Conservation (phyloP, 352 stramenopile species). For the Globisporangium splendens region DNA sequence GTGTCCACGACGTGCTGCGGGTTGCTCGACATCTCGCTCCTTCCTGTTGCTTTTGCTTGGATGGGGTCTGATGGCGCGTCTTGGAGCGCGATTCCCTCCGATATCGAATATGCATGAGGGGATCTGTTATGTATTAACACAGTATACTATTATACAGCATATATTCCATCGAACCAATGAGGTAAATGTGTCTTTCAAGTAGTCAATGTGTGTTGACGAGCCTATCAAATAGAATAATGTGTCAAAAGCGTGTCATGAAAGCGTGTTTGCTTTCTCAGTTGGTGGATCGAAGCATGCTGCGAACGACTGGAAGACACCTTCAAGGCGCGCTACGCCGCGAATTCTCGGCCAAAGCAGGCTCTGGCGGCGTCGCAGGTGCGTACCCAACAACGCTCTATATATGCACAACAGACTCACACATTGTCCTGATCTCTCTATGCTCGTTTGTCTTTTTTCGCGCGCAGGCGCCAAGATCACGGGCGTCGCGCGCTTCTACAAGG, state of each 20-base stretch:
- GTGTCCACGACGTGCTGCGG: slow-evolving; percentile 87
- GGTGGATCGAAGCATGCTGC: slow-evolving; percentile 20
- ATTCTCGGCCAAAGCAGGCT: slow-evolving; percentile 47
- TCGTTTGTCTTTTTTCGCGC: background rate
- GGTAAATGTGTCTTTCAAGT: no score
- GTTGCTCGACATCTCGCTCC: slow-evolving; percentile 61
- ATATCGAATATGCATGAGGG: background rate
- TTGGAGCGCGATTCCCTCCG: background rate
- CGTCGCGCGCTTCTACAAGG: slow-evolving; percentile 77
- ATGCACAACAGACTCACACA: no score
- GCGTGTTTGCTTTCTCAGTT: no score
- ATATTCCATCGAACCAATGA: no score
- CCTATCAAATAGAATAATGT: no score
- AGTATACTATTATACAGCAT: no score
- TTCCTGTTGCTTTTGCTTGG: background rate
- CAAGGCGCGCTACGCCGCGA: slow-evolving; percentile 21
- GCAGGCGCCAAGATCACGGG: slow-evolving; percentile 81
- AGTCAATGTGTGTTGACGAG: no score
- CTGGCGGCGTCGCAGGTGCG: slow-evolving; percentile 36
- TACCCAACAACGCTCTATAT: background rate
- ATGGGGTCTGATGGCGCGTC: background rate
- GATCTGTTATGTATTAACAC: no score
- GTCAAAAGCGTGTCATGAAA: no score
- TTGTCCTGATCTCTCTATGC: background rate
- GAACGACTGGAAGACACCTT: slow-evolving; percentile 22